These are phyloP conservation scores for Aureobasidium musti DNA, from an alignment of 2,329 filamentous ascomycete genomes.

Conservation along the genomic window DNA sequence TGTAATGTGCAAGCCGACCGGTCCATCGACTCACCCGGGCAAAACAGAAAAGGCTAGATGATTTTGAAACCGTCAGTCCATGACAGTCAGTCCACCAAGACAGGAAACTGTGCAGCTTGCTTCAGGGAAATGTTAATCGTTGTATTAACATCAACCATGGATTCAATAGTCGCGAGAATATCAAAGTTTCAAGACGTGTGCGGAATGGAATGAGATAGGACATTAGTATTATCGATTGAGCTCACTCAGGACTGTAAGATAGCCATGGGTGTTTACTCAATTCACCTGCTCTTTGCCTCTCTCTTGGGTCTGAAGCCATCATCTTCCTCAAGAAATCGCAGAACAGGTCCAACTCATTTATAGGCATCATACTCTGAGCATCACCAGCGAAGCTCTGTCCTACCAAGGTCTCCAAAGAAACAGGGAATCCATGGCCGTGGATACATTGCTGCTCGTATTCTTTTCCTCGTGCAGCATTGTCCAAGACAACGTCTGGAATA, in stretches of 20 bases:
- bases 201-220: too few relatives aligned
- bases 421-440: not conserved
- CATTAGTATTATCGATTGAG: not conserved
- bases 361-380: slow-evolving; percentile 15
- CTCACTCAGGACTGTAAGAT: not conserved
- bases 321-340: slow-evolving; percentile 30
- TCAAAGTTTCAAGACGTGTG: too few relatives aligned
- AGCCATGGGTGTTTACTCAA: slow-evolving; percentile 26
- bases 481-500: slow-evolving; percentile 30
- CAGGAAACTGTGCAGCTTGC: too few relatives aligned
- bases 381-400: slow-evolving; percentile 15
- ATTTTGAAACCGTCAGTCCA: too few relatives aligned
- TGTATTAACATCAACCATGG: too few relatives aligned
- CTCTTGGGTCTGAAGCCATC: slow-evolving; percentile 26
- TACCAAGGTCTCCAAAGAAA: slow-evolving; percentile 24
- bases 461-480: slow-evolving; percentile 30
- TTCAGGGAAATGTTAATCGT: too few relatives aligned
- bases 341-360: slow-evolving; percentile 29
- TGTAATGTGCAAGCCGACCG: too few relatives aligned
- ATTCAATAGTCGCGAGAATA: too few relatives aligned
- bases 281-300: slow-evolving; percentile 3
- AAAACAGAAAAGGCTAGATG: too few relatives aligned
- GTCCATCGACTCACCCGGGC: too few relatives aligned
- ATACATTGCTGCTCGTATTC: slow-evolving; percentile 31
- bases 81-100: too few relatives aligned